A percentile compares a stretch with the other conserved stretches of the same genome.
Evolutionary conservation across 345 rosid species (phyloP).

Genomic region (Alliaria petiolata): DNA sequence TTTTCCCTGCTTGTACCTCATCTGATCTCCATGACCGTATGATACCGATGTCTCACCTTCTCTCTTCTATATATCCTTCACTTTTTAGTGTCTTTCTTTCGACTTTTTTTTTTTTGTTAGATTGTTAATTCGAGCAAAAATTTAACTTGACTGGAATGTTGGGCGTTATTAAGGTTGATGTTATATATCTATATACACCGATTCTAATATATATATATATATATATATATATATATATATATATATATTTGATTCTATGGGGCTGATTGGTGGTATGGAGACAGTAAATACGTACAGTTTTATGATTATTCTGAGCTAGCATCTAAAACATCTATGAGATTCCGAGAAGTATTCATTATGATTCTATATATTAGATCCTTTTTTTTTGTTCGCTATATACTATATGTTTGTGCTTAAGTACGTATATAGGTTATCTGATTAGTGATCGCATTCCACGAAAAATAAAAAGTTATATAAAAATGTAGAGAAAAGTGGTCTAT

Average conservation of each 20-base stretch:
- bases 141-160: neutral
- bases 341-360: neutral
- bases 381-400: too few relatives aligned
- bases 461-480: neutral
- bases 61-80: constrained; percentile 16
- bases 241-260: neutral
- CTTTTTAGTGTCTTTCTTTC: neutral
- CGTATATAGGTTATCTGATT: neutral
- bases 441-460: neutral
- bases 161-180: too few relatives aligned
- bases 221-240: too few relatives aligned
- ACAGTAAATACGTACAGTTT: neutral
- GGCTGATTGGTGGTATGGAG: too few relatives aligned
- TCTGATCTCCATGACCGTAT: constrained; percentile 28
- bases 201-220: too few relatives aligned
- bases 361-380: neutral
- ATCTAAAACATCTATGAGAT: constrained; percentile 3
- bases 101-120: neutral
- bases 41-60: constrained; percentile 29
- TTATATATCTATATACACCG: neutral
- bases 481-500: neutral
- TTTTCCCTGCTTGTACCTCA: neutral
- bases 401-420: too few relatives aligned
- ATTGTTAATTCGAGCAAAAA: neutral
- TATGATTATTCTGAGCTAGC: constrained; percentile 4